Base-by-base conservation (phyloP, 306 rosid species). In the Cyclanthera cordifolia region DNA sequence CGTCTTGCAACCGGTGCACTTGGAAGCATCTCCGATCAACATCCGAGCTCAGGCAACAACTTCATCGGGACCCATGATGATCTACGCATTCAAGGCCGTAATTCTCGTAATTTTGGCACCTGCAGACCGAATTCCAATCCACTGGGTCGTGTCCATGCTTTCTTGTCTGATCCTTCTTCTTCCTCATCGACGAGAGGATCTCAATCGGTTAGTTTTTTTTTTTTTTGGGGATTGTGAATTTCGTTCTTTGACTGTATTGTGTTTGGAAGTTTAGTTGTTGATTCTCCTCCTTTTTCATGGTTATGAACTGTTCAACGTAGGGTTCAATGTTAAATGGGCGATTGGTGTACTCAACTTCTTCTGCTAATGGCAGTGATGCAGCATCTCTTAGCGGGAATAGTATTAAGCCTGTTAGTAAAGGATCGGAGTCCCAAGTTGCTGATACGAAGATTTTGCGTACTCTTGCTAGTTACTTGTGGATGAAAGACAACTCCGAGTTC, bases 401-500 rank as follows among this genome's bases (percentile, higher is more conserved):
- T 32, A 63, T 17, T 66, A 74, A 69, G 14, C 57, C 59, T 46
- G 59, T 56, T 15, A 41, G 63, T 2, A 80, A 83, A 50, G 73
- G 51, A 53, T 27, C 79, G 7, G 81, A 59, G 66, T 70, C 78
- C 25, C 73, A 78, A 65, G 69, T 81, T n/a, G 77, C 83, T 19
- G 69, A 84, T 73, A 43, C 72, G 7, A 85, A 83, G 81, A 93
- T 93, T 69, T 85, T 93, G 45, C 84, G 84, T 8, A 87, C 89
- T 47, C 96, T 93, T 24, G 99, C 90, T 13, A 73, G 94, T 74
- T 93, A 89, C 82, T 73, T 93, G 78, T 93, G 99, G 99, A 90
- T 87, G 94, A 90, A 83, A 75, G 96, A 90, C 55, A 90, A 87
- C 67, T 72, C 45, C 0, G 96, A 93, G 70, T 87, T 93, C 67